Conservation (phyloP, 495 filamentous ascomycete species). For the Aspergillus egyptiacus region DNA sequence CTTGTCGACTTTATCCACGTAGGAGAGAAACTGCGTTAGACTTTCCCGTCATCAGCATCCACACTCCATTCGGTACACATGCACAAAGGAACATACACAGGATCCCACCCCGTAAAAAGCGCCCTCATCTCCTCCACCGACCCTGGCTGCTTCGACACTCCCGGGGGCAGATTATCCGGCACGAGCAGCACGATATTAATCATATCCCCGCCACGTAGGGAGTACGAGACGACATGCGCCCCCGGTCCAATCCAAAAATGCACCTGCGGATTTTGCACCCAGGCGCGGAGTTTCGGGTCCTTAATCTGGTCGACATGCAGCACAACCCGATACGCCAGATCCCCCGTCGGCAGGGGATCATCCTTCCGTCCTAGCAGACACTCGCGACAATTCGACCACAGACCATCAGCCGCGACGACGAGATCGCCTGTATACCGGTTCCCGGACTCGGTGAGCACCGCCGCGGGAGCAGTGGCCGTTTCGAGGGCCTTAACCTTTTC, state of each 20-base stretch:
- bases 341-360: slow-evolving; percentile 53
- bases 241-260: slow-evolving; percentile 68
- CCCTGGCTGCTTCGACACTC: slow-evolving; percentile 47
- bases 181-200: slow-evolving; percentile 66
- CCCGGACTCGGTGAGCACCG: slow-evolving; percentile 23
- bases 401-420: slow-evolving; percentile 54
- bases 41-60: slow-evolving; percentile 12
- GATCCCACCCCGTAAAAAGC: slow-evolving; percentile 56
- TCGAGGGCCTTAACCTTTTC: slow-evolving; percentile 37
- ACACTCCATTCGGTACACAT: not conserved
- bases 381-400: slow-evolving; percentile 48
- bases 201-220: slow-evolving; percentile 52
- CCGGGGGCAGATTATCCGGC: slow-evolving; percentile 60
- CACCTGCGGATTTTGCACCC: slow-evolving; percentile 49
- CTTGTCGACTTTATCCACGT: slow-evolving; percentile 43
- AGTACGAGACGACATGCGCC: slow-evolving; percentile 61
- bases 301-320: slow-evolving; percentile 40
- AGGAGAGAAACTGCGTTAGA: slow-evolving; percentile 29
- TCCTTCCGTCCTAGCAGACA: slow-evolving; percentile 39
- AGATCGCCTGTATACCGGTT: slow-evolving; percentile 41
- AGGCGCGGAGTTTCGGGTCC: slow-evolving; percentile 46
- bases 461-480: slow-evolving; percentile 6
- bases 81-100: slow-evolving; percentile 28
- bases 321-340: slow-evolving; percentile 67
- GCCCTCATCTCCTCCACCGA: slow-evolving; percentile 61